A percentile compares a stretch with the other conserved stretches of the same genome.
These are phyloP conservation scores for Talaromyces stipitatus DNA, from an alignment of 495 filamentous ascomycete genomes.

Conservation along the genomic window DNA sequence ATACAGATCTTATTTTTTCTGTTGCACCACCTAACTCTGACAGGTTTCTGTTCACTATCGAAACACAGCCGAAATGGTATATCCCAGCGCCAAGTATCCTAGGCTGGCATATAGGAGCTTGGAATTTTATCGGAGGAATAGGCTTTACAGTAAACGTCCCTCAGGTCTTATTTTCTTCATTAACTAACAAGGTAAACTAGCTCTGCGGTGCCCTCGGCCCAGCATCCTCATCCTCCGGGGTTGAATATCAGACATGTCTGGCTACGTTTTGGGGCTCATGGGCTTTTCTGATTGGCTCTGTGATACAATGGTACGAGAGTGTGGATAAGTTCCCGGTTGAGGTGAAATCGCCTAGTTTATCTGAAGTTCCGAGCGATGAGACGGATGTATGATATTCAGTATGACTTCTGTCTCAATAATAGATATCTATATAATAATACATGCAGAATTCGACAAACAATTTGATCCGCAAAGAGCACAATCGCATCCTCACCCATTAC, in stretches of 20 bases:
- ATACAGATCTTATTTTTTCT: not conserved
- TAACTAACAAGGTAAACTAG: not conserved
- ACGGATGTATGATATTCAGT: not conserved
- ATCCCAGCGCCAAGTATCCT: constrained; percentile 47
- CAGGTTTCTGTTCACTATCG: constrained; percentile 54
- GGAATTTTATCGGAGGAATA: constrained; percentile 54
- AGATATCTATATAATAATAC: not conserved
- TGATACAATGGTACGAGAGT: constrained; percentile 59
- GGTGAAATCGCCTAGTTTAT: constrained; percentile 4
- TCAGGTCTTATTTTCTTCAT: not conserved
- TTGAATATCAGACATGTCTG: constrained; percentile 48
- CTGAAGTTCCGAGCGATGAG: not conserved
- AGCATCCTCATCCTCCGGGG: constrained; percentile 33
- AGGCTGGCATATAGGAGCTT: constrained; percentile 54
- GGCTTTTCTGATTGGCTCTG: constrained; percentile 61
- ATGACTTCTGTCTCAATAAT: no score
- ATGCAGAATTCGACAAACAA: not conserved
- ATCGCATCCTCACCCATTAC: not conserved
- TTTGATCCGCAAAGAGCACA: not conserved
- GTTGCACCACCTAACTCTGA: not conserved
- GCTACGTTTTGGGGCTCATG: constrained; percentile 63
- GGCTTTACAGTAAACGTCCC: constrained; percentile 46
- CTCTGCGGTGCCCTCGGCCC: constrained; percentile 59
- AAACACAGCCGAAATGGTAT: constrained; percentile 63
- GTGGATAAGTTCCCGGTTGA: constrained; percentile 54